A percentile compares a stretch with the other conserved stretches of the same genome.
phyloP scores from a whole-genome alignment of 1,284 basidiomycete genomes.

The Melampsora larici-populina region DNA sequence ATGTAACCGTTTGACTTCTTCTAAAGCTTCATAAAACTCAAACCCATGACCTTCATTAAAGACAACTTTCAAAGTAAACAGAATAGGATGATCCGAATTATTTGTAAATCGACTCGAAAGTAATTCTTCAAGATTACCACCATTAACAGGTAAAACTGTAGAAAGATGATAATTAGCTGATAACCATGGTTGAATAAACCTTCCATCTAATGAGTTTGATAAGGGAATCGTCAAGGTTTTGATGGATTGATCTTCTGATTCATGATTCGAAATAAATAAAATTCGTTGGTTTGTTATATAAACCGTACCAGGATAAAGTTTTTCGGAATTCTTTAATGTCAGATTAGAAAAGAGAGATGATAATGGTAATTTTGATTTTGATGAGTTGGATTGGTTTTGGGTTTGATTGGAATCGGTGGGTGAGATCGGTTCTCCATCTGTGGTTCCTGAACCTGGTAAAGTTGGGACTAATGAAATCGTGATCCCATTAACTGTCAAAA shows the following conservation, averaged over 20 bases:
- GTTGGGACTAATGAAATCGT: slow-evolving; percentile 14
- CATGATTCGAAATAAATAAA: slow-evolving; percentile 16
- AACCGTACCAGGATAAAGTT: slow-evolving; percentile 8
- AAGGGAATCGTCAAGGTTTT: slow-evolving; percentile 28
- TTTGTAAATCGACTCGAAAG: background rate
- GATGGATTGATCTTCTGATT: background rate
- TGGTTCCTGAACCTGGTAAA: slow-evolving; percentile 17
- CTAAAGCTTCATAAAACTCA: slow-evolving; percentile 33
- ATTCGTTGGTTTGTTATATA: slow-evolving; percentile 34
- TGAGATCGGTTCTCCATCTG: background rate
- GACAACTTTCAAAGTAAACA: slow-evolving; percentile 27
- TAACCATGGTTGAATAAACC: slow-evolving; percentile 33
- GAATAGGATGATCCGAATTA: background rate
- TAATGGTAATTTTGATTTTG: slow-evolving; percentile 16
- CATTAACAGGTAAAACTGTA: slow-evolving; percentile 22
- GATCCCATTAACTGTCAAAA: slow-evolving; percentile 5
- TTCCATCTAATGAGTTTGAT: slow-evolving; percentile 21
- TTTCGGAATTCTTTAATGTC: background rate
- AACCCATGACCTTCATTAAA: slow-evolving; percentile 36
- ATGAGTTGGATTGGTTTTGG: background rate
- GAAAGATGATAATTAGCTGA: slow-evolving; percentile 40
- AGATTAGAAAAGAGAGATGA: slow-evolving; percentile 4
- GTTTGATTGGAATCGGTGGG: background rate
- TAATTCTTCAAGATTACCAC: slow-evolving; percentile 9
- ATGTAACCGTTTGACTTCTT: slow-evolving; percentile 32